Percentiles rank a stretch among this genome's conserved stretches.
Conservation (phyloP, 1,139 yeast species). For the Nakaseomyces kungkrabaensis region DNA sequence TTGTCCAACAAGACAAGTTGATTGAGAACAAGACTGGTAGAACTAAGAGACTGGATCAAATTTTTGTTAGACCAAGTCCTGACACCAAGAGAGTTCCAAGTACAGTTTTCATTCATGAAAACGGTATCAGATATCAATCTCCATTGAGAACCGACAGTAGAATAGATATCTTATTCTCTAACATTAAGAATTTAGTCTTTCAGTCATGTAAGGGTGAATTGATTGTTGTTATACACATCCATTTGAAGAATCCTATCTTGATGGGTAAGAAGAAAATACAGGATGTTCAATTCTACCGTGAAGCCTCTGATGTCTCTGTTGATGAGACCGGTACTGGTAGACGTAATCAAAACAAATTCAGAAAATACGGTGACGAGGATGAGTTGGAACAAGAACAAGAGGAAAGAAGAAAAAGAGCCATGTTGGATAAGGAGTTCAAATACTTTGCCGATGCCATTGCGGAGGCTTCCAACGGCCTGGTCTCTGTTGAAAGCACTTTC, state of each 20-base stretch:
- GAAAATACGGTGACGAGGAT: conserved; percentile 96
- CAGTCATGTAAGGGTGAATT: conserved; percentile 95
- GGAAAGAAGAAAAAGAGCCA: conserved; percentile 85
- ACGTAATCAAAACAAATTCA: conserved; percentile 43
- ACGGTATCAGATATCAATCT: conserved; percentile 90
- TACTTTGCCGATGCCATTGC: conserved; percentile 84
- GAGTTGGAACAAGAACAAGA: conserved; percentile 98
- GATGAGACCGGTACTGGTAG: conserved; percentile 97
- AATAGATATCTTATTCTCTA: conserved; percentile 80
- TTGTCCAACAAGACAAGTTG: conserved; percentile 82
- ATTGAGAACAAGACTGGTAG: conserved; percentile 72
- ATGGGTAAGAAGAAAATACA: conserved; percentile 93
- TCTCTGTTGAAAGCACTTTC: conserved; percentile 89
- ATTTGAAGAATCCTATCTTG: conserved; percentile 84
- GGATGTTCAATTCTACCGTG: conserved; percentile 93
- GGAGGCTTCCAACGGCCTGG: conserved; percentile 69
- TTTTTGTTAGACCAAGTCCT: conserved; percentile 89
- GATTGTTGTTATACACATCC: conserved; percentile 86
- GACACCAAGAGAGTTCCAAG: conserved; percentile 95
- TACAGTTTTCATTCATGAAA: conserved; percentile 82
- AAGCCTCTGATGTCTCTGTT: conserved; percentile 91
- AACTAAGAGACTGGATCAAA: conserved; percentile 77
- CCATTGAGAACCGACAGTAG: conserved; percentile 72
- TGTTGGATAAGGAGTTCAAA: conserved; percentile 86
- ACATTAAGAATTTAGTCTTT: conserved; percentile 86